Evolutionary conservation across 805 yeast genomes (phyloP).

Genomic region (Zygosaccharomyces lentus): DNA sequence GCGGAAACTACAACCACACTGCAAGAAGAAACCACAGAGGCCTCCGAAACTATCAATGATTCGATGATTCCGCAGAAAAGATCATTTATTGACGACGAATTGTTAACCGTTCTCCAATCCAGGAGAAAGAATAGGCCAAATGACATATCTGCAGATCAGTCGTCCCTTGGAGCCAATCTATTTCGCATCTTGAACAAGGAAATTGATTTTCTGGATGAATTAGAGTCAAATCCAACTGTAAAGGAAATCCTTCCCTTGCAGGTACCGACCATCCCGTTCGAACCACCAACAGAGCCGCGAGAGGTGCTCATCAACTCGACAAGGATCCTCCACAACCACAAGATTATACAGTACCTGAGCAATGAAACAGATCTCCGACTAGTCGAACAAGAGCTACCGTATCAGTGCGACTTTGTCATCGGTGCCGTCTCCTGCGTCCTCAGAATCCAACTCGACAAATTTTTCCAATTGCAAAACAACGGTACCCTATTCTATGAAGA

Average conservation of each 20-base stretch:
- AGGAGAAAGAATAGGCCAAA: slow-evolving; percentile 10
- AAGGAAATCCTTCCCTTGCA: not conserved
- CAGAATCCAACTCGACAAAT: slow-evolving; percentile 16
- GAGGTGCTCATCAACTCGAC: slow-evolving; percentile 15
- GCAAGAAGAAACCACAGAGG: not conserved
- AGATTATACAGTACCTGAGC: slow-evolving; percentile 9
- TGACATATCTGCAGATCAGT: not conserved
- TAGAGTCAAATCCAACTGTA: not conserved
- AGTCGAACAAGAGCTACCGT: slow-evolving; percentile 12
- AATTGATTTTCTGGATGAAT: not conserved
- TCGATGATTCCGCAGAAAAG: slow-evolving; percentile 23
- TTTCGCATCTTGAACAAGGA: slow-evolving; percentile 1
- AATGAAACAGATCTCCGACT: slow-evolving; percentile 8
- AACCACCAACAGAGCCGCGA: not conserved
- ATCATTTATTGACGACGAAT: slow-evolving; percentile 24
- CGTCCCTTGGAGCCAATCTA: slow-evolving; percentile 1
- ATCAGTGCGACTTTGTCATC: slow-evolving; percentile 22
- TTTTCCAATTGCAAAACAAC: slow-evolving; percentile 17
- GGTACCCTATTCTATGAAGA: slow-evolving; percentile 15
- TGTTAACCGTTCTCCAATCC: slow-evolving; percentile 12
- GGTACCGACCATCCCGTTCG: not conserved
- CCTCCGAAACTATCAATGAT: slow-evolving; percentile 6
- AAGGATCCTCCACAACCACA: slow-evolving; percentile 12
- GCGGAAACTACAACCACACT: not conserved
- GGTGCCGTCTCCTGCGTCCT: slow-evolving; percentile 19